phyloP scores from a whole-genome alignment of 495 filamentous ascomycete genomes.

The Chaetomium tenue region DNA sequence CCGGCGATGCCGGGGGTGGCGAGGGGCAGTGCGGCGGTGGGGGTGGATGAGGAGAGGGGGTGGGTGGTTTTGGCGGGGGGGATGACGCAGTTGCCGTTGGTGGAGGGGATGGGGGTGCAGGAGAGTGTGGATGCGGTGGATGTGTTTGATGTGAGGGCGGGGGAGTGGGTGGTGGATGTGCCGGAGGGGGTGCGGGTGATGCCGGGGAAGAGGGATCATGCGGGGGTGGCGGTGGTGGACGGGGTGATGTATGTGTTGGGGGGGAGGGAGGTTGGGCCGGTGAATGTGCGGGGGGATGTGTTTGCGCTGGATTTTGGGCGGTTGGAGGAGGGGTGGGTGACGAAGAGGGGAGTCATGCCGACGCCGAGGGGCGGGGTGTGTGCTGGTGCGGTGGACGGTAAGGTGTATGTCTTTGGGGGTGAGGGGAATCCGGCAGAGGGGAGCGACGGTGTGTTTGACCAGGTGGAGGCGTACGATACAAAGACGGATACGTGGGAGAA shows the following conservation, averaged over 20 bases:
- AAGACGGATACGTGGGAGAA: slow-evolving; percentile 34
- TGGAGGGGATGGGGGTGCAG: slow-evolving; percentile 9
- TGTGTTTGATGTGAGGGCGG: slow-evolving; percentile 34
- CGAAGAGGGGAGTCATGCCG: slow-evolving; percentile 34
- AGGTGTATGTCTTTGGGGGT: slow-evolving; percentile 44
- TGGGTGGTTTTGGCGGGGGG: slow-evolving; percentile 33
- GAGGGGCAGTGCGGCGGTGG: slow-evolving; percentile 29
- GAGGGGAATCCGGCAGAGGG: slow-evolving; percentile 38
- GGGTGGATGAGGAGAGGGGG: slow-evolving; percentile 23
- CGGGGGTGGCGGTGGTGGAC: slow-evolving; percentile 34
- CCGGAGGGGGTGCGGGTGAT: slow-evolving; percentile 19
- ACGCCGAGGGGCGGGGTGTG: slow-evolving; percentile 38
- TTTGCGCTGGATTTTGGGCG: slow-evolving; percentile 38
- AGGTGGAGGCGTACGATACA: slow-evolving; percentile 42
- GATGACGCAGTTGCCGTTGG: slow-evolving; percentile 19
- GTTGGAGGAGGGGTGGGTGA: slow-evolving; percentile 30
- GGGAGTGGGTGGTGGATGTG: slow-evolving; percentile 27
- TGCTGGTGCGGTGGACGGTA: slow-evolving; percentile 32
- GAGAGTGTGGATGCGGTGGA: slow-evolving; percentile 32
- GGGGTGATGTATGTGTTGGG: slow-evolving; percentile 41
- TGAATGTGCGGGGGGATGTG: slow-evolving; percentile 36
- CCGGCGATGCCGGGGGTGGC: slow-evolving; percentile 28
- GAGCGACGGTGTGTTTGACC: slow-evolving; percentile 31
- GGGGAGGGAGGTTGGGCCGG: slow-evolving; percentile 33
- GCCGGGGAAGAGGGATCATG: slow-evolving; percentile 42